These are phyloP conservation scores for Cyclotella baltica DNA, from an alignment of 108 stramenopile species.

Conservation along the genomic window DNA sequence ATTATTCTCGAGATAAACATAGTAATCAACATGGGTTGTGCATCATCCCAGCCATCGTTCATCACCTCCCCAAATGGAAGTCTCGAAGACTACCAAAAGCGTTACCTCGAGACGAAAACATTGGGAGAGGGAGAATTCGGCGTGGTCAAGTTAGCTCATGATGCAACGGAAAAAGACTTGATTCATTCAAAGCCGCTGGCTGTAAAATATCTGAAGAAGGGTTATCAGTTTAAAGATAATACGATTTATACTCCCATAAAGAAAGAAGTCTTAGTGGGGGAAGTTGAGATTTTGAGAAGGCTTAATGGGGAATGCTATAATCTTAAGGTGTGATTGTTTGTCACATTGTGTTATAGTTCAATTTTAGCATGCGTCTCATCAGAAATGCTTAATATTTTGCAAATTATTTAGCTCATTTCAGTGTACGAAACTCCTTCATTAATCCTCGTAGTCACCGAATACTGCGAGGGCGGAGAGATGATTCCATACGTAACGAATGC, in stretches of 20 bases:
- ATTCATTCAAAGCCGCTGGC: conserved; percentile 54
- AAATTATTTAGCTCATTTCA: conserved; percentile 44
- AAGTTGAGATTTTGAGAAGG: conserved; percentile 75
- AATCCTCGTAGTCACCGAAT: conserved; percentile 79
- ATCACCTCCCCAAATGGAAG: conserved; percentile 54
- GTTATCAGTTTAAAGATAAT: conserved; percentile 82
- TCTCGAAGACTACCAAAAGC: conserved; percentile 69
- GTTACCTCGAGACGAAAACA: conserved; percentile 67
- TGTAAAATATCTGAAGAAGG: conserved; percentile 78
- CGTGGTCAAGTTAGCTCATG: conserved; percentile 78
- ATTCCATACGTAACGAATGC: conserved; percentile 68
- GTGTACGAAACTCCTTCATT: conserved; percentile 75
- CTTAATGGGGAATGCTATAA: conserved; percentile 61
- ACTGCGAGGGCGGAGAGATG: conserved; percentile 86
- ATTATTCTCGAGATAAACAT: too few species aligned
- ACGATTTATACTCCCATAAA: conserved; percentile 80
- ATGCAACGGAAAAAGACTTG: conserved; percentile 45
- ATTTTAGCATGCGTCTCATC: background rate
- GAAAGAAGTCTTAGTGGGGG: conserved; percentile 63
- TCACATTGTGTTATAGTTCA: background rate
- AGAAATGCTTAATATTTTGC: background rate
- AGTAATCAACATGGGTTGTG: conserved; percentile 28
- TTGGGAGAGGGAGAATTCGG: conserved; percentile 88
- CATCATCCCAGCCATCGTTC: conserved; percentile 37
- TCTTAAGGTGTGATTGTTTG: conserved; percentile 8